Evolutionary conservation across 2,329 filamentous ascomycete genomes (phyloP).

Genomic region (Lachnellula subtilissima): DNA sequence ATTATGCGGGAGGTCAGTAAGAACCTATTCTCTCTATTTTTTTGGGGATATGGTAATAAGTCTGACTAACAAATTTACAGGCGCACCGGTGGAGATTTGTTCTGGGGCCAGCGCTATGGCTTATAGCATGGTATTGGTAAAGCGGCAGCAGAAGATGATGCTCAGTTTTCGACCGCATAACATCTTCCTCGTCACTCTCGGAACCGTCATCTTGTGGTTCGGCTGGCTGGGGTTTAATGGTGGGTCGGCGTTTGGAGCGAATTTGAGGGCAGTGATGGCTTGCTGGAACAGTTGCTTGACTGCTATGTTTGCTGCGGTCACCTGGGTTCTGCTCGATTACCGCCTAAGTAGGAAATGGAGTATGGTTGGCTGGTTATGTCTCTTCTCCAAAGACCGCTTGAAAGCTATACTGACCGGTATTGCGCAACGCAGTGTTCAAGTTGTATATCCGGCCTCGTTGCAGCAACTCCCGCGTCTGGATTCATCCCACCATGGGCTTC

Average conservation of each 20-base stretch:
- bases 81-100: slow-evolving; percentile 88
- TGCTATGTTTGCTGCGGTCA: slow-evolving; percentile 84
- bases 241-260: slow-evolving; percentile 86
- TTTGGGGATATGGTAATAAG: neutral
- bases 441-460: slow-evolving; percentile 64
- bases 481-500: slow-evolving; percentile 64
- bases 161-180: slow-evolving; percentile 99
- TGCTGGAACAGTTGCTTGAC: slow-evolving; percentile 87
- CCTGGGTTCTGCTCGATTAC: slow-evolving; percentile 95
- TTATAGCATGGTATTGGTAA: slow-evolving; percentile 91
- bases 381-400: neutral
- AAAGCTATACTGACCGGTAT: neutral
- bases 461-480: slow-evolving; percentile 63
- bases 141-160: slow-evolving; percentile 98
- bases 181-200: slow-evolving; percentile 92
- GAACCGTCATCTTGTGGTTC: slow-evolving; percentile 94
- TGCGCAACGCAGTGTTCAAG: slow-evolving; percentile 49
- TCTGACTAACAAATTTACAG: neutral
- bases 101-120: slow-evolving; percentile 89
- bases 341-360: slow-evolving; percentile 84
- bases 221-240: slow-evolving; percentile 99
- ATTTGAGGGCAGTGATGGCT: slow-evolving; percentile 88
- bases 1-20: slow-evolving; percentile 77
- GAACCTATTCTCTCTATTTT: neutral
- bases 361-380: slow-evolving; percentile 56